A percentile compares a stretch with the other conserved stretches of the same genome.
Conservation (phyloP, 306 rosid species). For the Cicer bijugum region DNA sequence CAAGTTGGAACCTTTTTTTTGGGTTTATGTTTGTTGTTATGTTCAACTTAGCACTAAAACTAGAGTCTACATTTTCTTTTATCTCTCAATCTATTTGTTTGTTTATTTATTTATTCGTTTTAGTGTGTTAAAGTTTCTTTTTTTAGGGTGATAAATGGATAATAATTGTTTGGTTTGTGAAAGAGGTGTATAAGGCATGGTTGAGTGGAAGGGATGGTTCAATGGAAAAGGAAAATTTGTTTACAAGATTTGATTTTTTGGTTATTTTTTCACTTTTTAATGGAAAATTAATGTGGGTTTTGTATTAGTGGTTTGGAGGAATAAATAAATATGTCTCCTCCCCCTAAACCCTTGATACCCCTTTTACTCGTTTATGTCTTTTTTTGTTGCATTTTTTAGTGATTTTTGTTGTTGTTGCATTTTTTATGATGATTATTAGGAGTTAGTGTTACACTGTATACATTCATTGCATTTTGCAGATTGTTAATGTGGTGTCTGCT, state of each 20-base stretch:
- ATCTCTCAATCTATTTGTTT: neutral
- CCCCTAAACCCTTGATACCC: neutral
- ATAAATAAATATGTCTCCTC: constrained; percentile 25
- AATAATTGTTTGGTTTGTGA: constrained; percentile 28
- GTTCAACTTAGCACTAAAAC: neutral
- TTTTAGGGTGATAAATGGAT: constrained; percentile 32
- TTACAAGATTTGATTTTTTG: constrained; percentile 43
- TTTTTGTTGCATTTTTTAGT: neutral
- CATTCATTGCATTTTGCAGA: constrained; percentile 27
- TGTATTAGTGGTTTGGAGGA: constrained; percentile 2
- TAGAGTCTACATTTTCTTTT: constrained; percentile 22
- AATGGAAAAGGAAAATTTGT: constrained; percentile 25
- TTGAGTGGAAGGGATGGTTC: constrained; percentile 16
- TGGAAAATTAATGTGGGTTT: constrained; percentile 31
- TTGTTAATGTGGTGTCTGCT: constrained; percentile 26
- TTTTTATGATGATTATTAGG: constrained; percentile 8
- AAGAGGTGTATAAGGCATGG: constrained; percentile 32
- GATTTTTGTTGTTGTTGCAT: neutral
- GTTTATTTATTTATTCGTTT: neutral
- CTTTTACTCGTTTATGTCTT: constrained; percentile 33
- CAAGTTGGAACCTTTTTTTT: constrained; percentile 33
- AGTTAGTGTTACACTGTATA: constrained; percentile 2
- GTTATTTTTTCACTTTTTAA: constrained; percentile 13
- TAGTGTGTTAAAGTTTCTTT: constrained; percentile 22
- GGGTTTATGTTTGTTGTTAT: constrained; percentile 30